These are phyloP conservation scores for Lichenothelia convexa DNA, from an alignment of 495 filamentous ascomycete genomes.

Conservation along the genomic window DNA sequence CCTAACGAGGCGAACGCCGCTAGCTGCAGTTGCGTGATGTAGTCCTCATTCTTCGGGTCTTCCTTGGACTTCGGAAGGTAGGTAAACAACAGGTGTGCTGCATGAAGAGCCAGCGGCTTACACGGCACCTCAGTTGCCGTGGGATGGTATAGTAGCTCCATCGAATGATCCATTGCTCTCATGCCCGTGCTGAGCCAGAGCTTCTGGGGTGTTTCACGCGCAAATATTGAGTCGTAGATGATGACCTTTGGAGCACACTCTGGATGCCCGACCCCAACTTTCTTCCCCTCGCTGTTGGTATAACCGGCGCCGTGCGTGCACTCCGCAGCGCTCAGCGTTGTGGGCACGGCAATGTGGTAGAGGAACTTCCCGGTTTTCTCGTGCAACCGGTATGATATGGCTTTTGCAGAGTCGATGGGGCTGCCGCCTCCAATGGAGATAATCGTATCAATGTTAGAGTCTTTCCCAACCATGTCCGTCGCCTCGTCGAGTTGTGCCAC, in stretches of 20 bases:
- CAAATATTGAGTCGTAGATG: constrained; percentile 28
- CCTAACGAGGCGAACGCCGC: constrained; percentile 26
- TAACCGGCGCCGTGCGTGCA: constrained; percentile 27
- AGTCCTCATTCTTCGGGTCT: constrained; percentile 23
- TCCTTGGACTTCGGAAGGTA: constrained; percentile 25
- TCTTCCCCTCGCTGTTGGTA: constrained; percentile 23
- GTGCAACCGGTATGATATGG: constrained; percentile 24
- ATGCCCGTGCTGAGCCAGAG: constrained; percentile 28
- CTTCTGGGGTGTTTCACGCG: constrained; percentile 22
- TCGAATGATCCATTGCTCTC: constrained; percentile 30
- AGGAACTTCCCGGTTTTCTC: constrained; percentile 25
- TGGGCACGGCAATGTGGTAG: constrained; percentile 30
- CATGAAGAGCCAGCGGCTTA: constrained; percentile 20
- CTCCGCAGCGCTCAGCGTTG: constrained; percentile 30
- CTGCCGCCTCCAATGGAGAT: constrained; percentile 30
- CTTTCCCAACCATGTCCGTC: constrained; percentile 21
- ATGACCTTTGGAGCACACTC: constrained; percentile 23
- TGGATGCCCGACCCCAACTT: constrained; percentile 20
- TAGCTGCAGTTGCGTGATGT: constrained; percentile 27
- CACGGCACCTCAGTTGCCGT: constrained; percentile 28
- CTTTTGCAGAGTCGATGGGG: constrained; percentile 31
- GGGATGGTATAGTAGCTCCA: constrained; percentile 31
- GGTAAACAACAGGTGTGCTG: constrained; percentile 23
- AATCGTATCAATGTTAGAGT: constrained; percentile 27
- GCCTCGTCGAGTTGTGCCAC: constrained; percentile 28